Percentiles rank a stretch among this genome's conserved stretches.
phyloP scores from a whole-genome alignment of 208 protist species.

The Leishmania mexicana region DNA sequence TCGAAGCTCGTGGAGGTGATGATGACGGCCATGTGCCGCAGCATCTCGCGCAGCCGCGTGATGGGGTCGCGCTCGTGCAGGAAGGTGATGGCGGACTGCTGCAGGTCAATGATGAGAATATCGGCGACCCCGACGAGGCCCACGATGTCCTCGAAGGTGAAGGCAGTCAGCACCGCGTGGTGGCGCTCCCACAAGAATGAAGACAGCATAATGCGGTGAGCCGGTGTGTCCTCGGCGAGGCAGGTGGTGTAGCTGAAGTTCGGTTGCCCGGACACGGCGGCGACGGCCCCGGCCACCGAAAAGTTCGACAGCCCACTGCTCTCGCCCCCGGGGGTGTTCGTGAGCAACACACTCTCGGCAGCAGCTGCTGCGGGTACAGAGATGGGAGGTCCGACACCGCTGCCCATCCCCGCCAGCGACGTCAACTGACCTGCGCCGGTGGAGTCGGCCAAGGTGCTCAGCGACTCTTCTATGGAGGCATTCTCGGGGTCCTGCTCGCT shows the following conservation, averaged over 20 bases:
- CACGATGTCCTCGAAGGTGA: constrained; percentile 70
- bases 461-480: constrained; percentile 34
- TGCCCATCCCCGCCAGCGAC: constrained; percentile 1
- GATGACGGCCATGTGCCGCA: constrained; percentile 79
- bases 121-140: constrained; percentile 73
- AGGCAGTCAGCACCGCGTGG: constrained; percentile 86
- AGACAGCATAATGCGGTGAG: constrained; percentile 89
- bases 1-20: constrained; percentile 75
- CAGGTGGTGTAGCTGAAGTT: constrained; percentile 82
- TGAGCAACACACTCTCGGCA: constrained; percentile 15
- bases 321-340: constrained; percentile 13
- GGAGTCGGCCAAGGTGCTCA: constrained; percentile 17
- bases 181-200: constrained; percentile 86
- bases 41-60: constrained; percentile 72
- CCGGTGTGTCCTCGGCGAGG: constrained; percentile 80
- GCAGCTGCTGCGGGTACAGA: neutral
- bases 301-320: constrained; percentile 14
- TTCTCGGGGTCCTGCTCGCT: constrained; percentile 48
- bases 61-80: constrained; percentile 60
- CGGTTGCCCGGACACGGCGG: constrained; percentile 19
- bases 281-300: neutral
- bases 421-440: constrained; percentile 9
- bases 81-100: constrained; percentile 71
- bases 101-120: constrained; percentile 87
- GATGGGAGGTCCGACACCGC: neutral